Percentiles rank a stretch among this genome's conserved stretches.
These are phyloP conservation scores for Carex scoparia DNA, from an alignment of 176 grass and related monocot genomes.

Conservation along the genomic window DNA sequence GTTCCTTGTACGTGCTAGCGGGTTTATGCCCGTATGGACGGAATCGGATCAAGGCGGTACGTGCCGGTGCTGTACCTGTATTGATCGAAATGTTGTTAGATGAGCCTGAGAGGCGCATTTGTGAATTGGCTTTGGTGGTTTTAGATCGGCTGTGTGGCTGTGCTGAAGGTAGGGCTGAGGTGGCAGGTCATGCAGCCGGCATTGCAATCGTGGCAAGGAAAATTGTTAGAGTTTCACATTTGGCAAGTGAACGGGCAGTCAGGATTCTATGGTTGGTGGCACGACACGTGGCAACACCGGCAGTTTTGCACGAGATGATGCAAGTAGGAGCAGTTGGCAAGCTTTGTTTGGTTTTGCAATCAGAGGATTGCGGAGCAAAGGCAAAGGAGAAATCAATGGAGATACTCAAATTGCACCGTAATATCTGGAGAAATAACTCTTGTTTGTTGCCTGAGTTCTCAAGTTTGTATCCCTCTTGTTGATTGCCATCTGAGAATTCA, in stretches of 20 bases:
- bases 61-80: slow-evolving; percentile 42
- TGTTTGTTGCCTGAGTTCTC: slow-evolving; percentile 50
- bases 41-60: slow-evolving; percentile 61
- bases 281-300: slow-evolving; percentile 44
- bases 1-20: slow-evolving; percentile 47
- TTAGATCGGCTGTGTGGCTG: slow-evolving; percentile 73
- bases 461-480: slow-evolving; percentile 55
- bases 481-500: background rate
- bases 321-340: slow-evolving; percentile 54
- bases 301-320: slow-evolving; percentile 82
- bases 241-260: slow-evolving; percentile 67
- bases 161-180: slow-evolving; percentile 78
- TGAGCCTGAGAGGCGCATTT: slow-evolving; percentile 48
- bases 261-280: slow-evolving; percentile 56
- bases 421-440: slow-evolving; percentile 59
- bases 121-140: slow-evolving; percentile 52
- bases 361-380: slow-evolving; percentile 44
- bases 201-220: slow-evolving; percentile 67
- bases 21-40: slow-evolving; percentile 44
- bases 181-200: slow-evolving; percentile 56
- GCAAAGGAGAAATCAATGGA: slow-evolving; percentile 72
- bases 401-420: slow-evolving; percentile 71
- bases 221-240: slow-evolving; percentile 50
- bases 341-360: slow-evolving; percentile 49
- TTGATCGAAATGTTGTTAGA: slow-evolving; percentile 65